Conservation (phyloP, 169 alveolate species). For the Fabrea salina region DNA sequence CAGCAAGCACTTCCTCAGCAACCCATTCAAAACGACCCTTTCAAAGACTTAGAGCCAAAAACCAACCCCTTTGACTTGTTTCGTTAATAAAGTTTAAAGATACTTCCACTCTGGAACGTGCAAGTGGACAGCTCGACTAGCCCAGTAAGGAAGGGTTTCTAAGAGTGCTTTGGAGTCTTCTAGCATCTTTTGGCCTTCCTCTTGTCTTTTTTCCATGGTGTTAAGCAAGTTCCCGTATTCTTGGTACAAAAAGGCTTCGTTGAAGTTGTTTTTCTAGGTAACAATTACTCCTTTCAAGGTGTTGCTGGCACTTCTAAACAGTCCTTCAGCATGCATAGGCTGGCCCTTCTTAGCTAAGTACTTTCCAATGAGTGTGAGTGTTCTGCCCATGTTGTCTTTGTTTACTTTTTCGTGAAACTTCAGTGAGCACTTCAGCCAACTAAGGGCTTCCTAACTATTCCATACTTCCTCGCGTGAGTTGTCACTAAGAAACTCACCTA, state of each 20-base stretch:
- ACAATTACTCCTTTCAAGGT: background rate
- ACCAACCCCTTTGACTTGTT: too few relatives aligned
- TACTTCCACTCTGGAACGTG: background rate
- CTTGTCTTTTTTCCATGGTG: background rate
- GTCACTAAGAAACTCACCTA: background rate
- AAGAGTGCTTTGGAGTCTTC: background rate
- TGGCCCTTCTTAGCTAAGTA: background rate
- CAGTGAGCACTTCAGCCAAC: background rate
- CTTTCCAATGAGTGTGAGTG: background rate
- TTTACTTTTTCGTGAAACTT: background rate
- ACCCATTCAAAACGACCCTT: too few relatives aligned
- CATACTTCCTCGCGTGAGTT: background rate
- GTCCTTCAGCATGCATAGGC: background rate
- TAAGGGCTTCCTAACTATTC: background rate
- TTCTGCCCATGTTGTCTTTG: background rate
- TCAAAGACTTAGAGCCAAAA: too few relatives aligned
- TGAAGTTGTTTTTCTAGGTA: background rate
- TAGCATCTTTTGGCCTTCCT: background rate
- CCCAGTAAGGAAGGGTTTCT: background rate
- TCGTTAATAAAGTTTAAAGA: too few relatives aligned
- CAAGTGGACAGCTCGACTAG: background rate
- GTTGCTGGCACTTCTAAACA: background rate
- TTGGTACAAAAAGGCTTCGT: background rate
- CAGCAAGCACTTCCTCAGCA: too few relatives aligned
- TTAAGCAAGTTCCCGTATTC: background rate